Evolutionary conservation across 1,139 yeast species (phyloP), one percentile per base, ranked within the genome.

Genomic region (Martiniozyma asiatica): DNA sequence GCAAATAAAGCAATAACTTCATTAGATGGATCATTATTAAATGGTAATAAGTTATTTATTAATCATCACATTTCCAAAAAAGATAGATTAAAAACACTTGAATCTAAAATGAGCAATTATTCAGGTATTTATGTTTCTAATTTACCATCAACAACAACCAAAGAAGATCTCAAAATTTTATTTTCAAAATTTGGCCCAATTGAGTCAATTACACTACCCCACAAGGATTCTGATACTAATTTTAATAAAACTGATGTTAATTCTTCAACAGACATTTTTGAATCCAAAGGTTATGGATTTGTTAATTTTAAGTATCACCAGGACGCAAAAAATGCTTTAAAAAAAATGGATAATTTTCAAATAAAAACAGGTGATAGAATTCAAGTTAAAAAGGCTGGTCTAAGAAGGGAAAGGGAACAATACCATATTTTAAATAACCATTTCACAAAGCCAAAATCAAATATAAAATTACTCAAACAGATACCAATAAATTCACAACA

Each of bases 1-100:
- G 70, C 73, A 2, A 56, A 62, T 24, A 42, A 42, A n/a, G 68
- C 72, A 22, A 65, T 65, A 23, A 47, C 47, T 17, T 48, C 53
- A 27, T 45, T 67, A 18, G 63, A 65, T 39, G 68, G 67, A 9
- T 40, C 48, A 21, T 40, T 44, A 20, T 42, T 63, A 20, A 39
- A 42, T 20, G 67, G 63, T 2, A 56, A 60, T 14, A 46, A 50
- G 15, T 41, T 66, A 23, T 65, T 61, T 37, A 50, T 67, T 22
- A 67, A 67, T 39, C 68, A 63, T 39, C 73, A 68, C 39, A 61
- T 68, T 22, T 68, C 70, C 19, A 64, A 68, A 39, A 61, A 59
- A 38, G 73, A 66, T 36, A 51, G 74, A 38, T 37, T 57, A 8
- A 53, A 50, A 28, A 50, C 55, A 25, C 32, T 56, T 23, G 54